Evolutionary conservation across 805 yeast species (phyloP).

Genomic region (Myxozyma geophila): DNA sequence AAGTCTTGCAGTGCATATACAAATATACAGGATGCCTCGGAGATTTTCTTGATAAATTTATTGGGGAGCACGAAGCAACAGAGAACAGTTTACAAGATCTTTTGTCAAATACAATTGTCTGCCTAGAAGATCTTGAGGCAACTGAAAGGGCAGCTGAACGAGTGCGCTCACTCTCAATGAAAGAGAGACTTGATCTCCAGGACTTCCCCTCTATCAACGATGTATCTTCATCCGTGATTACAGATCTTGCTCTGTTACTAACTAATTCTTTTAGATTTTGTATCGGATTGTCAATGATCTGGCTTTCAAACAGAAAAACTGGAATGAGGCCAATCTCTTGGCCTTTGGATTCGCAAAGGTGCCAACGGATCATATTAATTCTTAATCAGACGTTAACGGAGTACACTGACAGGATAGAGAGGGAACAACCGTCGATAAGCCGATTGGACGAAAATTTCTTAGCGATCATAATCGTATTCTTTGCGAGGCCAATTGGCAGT

Average conservation of each 20-base stretch:
- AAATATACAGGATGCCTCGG: not conserved
- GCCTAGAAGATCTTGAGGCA: not conserved
- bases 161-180: not conserved
- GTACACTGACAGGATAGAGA: conserved; percentile 1
- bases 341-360: conserved; percentile 20
- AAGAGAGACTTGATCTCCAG: conserved; percentile 1
- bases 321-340: conserved; percentile 5
- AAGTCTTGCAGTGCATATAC: not conserved
- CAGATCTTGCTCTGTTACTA: not conserved
- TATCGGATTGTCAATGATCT: not conserved
- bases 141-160: not conserved
- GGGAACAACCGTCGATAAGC: conserved; percentile 20
- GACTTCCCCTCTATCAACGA: conserved; percentile 7
- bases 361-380: not conserved
- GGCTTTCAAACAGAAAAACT: not conserved
- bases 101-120: conserved; percentile 6
- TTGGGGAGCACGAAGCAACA: not conserved
- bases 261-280: not conserved
- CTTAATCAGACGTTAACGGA: not conserved
- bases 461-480: conserved; percentile 22
- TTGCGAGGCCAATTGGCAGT: conserved; percentile 24
- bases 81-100: not conserved
- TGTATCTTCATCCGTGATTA: not conserved
- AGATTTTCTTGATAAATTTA: conserved; percentile 5
- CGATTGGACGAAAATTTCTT: conserved; percentile 17